Evolutionary conservation across 2,329 filamentous ascomycete genomes (phyloP).

Genomic region (Purpureocillium lavendulum): DNA sequence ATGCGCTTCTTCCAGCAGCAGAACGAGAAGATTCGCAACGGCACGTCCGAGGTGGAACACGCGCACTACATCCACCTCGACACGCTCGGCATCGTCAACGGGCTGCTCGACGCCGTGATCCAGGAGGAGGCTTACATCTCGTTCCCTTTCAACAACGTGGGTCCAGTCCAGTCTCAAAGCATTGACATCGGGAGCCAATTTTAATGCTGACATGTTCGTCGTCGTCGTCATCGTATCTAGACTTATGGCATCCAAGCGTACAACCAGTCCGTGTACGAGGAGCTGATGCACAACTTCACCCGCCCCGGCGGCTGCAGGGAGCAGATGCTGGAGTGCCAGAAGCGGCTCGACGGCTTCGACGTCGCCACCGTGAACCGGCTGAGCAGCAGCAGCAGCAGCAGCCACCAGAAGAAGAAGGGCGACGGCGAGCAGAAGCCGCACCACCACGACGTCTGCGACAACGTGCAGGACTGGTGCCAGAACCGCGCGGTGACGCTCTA

Average conservation of each 20-base stretch:
- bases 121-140: conserved; percentile 48
- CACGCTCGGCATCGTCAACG: conserved; percentile 63
- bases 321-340: conserved; percentile 41
- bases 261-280: conserved; percentile 29
- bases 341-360: conserved; percentile 40
- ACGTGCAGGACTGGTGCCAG: conserved; percentile 37
- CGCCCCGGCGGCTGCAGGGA: conserved; percentile 41
- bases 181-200: too few species aligned
- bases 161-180: conserved; percentile 6
- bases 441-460: conserved; percentile 28
- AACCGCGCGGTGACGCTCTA: conserved; percentile 49
- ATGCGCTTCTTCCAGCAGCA: conserved; percentile 50
- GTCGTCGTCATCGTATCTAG: too few species aligned
- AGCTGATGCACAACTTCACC: conserved; percentile 20
- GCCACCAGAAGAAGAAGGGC: too few species aligned
- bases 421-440: conserved; percentile 16
- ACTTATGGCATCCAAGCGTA: conserved; percentile 53
- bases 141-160: conserved; percentile 54
- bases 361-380: conserved; percentile 29
- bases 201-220: too few species aligned
- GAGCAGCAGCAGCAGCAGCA: too few species aligned
- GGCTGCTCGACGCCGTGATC: conserved; percentile 54
- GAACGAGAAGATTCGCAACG: conserved; percentile 39
- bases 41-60: conserved; percentile 23
- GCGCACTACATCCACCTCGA: conserved; percentile 45